Evolutionary conservation across 2,329 filamentous ascomycete species (phyloP), one percentile per base, ranked within the genome.

Genomic region (Calonectria leucothoes): DNA sequence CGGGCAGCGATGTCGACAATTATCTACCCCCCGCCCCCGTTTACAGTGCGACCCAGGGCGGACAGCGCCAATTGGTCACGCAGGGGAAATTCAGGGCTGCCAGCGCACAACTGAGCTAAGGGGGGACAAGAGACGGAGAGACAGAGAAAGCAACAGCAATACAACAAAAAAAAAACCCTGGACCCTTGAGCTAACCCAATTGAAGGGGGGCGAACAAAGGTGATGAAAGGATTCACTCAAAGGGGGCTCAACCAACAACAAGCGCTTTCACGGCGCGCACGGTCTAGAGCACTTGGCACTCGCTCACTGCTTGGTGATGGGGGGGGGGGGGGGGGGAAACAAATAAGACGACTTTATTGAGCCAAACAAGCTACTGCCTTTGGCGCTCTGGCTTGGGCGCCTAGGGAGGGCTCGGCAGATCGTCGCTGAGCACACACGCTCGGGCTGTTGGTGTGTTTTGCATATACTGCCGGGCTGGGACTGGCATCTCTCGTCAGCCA

Each of bases 11-110:
- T n/a, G n/a, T n/a, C n/a, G 45, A 37, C 15, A n/a, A 68, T 15
- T 31, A 25, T 20, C n/a, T 35, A 6, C n/a, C n/a, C 61, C 31
- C 48, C 27, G 3, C 35, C 69, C 59, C 48, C 61, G 69, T 70
- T 48, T 65, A 23, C 61, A 25, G 25, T 69, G 66, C 33, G 31
- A 69, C 66, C 27, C 52, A 57, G 37, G 37, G 25, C 66, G 52
- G 66, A 33, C 49, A 35, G 55, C 51, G 33, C 33, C 29, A 55
- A 33, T 55, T 14, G 51, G 51, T 33, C 6, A 55, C 51, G 49
- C 1, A 20, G n/a, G 33, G 55, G 7, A 61, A 61, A 61, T 61
- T 61, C 35, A 39, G 55, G 55, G 5, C n/a, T n/a, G n/a, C 55
- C 55, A 37, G 55, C 55, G 35, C 55, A 37, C 35, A 61, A 61